Base-by-base conservation (phyloP, 495 filamentous ascomycete genomes). In the Pyrenula aspistea region DNA sequence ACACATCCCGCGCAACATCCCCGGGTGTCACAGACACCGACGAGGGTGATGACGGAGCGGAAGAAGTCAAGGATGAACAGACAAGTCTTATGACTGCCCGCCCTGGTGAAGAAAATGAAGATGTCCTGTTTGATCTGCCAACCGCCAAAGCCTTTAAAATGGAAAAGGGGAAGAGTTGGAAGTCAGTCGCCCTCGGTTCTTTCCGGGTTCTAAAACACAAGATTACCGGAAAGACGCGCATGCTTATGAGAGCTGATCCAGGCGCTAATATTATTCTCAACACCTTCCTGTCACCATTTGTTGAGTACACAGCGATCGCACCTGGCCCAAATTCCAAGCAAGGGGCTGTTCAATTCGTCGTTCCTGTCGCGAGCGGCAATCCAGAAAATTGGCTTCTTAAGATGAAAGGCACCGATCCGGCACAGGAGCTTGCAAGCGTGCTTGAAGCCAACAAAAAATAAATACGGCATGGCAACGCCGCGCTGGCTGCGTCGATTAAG, bases 81-180 rank as follows among this genome's bases (percentile, higher is more conserved):
- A 86, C 55, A 79, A 42, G 85, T 66, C 75, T 88, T 60, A 78
- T 81, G 53, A 70, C 73, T 51, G 75, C 76, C 56, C 78, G 83
- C 22, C 79, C 80, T 50, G 87, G 85, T 8, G 86, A 90, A 64
- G 85, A 89, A 63, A 73, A 88, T 57, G 87, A 91, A 63, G 72
- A 76, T 25, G 70, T 82, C 21, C 60, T 86, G 2, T 77, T 82
- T 61, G 81, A 88, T 59, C 74, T 81, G 12, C 79, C 80, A 50
- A 79, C 80, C 42, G 63, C 70, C 55, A 60, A 59, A 23, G 49
- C 56, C 0, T 58, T 54, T 15, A 63, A 63, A 49, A 68, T 68
- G 56, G 51, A 57, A 12, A 64, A 55, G 12, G 70, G 75, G 56
- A 72, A 64, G 51, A 67, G 71, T 8, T 89, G 85, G 84, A 62